Percentiles rank a stretch among this genome's conserved stretches.
These are phyloP conservation scores for Astrothelium subdiscretum DNA, from an alignment of 495 filamentous ascomycete species.

Conservation along the genomic window DNA sequence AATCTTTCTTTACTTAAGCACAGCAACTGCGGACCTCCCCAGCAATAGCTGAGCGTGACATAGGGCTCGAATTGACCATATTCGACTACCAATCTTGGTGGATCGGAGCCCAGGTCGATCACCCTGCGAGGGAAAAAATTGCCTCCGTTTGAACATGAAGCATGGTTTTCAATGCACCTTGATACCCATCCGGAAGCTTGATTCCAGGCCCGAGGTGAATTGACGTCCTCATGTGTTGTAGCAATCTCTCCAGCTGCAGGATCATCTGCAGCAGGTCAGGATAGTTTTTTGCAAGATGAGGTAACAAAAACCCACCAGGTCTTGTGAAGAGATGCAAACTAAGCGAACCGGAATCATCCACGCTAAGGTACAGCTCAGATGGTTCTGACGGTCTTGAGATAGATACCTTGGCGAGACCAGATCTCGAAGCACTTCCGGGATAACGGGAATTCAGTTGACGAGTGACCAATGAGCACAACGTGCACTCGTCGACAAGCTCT, in stretches of 20 bases:
- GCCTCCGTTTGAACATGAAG: neutral
- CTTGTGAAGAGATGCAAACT: neutral
- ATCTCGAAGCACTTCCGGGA: neutral
- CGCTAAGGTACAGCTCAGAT: neutral
- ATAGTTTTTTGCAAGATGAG: neutral
- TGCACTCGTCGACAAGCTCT: neutral
- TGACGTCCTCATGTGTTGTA: neutral
- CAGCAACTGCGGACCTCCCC: constrained; percentile 13
- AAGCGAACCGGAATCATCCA: neutral
- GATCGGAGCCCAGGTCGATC: neutral
- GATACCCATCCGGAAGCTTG: neutral
- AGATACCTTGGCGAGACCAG: neutral
- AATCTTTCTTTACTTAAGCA: constrained; percentile 5
- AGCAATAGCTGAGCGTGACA: constrained; percentile 23
- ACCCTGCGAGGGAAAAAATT: neutral
- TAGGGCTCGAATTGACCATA: constrained; percentile 7
- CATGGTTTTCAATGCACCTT: neutral
- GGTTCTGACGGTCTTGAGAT: neutral
- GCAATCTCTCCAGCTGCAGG: neutral
- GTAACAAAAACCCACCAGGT: neutral
- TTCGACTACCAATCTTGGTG: neutral
- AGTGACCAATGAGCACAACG: neutral
- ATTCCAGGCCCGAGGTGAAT: neutral
- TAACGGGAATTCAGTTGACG: neutral
- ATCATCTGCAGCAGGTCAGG: neutral